A percentile compares a stretch with the other conserved stretches of the same genome.
phyloP scores from a whole-genome alignment of 257 asterid genomes.

The Pogostemon cablin region DNA sequence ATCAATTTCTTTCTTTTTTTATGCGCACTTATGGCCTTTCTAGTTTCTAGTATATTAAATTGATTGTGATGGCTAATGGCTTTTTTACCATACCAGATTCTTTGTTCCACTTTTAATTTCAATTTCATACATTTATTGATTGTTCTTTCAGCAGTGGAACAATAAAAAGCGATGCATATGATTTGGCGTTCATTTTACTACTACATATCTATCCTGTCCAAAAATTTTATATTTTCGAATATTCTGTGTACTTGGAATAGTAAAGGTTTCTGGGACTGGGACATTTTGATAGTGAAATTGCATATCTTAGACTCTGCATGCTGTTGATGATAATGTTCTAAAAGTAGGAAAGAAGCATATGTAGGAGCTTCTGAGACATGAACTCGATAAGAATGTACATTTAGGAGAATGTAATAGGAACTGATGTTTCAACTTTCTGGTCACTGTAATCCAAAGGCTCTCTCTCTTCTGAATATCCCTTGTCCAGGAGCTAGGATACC shows the following conservation, averaged over 20 bases:
- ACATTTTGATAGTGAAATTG: conserved; percentile 3
- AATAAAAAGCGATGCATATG: no score
- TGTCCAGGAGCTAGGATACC: conserved; percentile 96
- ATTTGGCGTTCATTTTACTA: background rate
- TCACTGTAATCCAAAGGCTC: conserved; percentile 41
- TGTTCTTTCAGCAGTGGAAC: no score
- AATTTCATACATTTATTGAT: no score
- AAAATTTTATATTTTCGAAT: conserved; percentile 12
- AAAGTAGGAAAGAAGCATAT: conserved; percentile 12
- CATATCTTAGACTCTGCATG: conserved; percentile 7
- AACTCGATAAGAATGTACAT: conserved; percentile 12
- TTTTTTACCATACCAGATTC: background rate
- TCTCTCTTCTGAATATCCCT: conserved; percentile 62
- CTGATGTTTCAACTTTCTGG: conserved; percentile 14
- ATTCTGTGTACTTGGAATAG: background rate
- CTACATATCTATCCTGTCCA: conserved; percentile 16
- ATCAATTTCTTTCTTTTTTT: conserved; percentile 11
- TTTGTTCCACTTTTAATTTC: no score
- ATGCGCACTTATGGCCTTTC: conserved; percentile 13
- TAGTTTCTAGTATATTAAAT: background rate
- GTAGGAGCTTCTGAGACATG: no score
- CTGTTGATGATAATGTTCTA: conserved; percentile 12
- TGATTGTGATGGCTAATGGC: conserved; percentile 27
- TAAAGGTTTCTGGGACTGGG: conserved; percentile 12
- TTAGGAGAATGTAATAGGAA: conserved; percentile 30